Evolutionary conservation across 495 filamentous ascomycete species (phyloP).

Genomic region (Podospora appendiculata): DNA sequence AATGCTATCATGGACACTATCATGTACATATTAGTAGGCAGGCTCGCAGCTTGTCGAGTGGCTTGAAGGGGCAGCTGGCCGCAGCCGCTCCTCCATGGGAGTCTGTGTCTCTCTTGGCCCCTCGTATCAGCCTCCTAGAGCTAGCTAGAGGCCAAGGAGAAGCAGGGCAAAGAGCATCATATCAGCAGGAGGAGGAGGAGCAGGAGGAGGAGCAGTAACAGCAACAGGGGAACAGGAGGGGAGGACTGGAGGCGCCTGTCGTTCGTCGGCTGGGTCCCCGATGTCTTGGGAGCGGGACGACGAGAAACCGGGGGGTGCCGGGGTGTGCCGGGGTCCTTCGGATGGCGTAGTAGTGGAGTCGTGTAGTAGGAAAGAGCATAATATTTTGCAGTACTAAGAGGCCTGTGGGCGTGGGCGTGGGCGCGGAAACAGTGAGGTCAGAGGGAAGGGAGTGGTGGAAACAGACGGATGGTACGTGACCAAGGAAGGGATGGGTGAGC

Average conservation of each 20-base stretch:
- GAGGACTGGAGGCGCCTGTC: too few relatives aligned
- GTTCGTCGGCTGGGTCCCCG: conserved; percentile 16
- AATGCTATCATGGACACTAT: conserved; percentile 5
- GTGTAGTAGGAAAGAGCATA: conserved; percentile 1
- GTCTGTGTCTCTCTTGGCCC: too few relatives aligned
- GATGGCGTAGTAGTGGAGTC: conserved; percentile 8
- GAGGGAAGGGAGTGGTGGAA: conserved; percentile 12
- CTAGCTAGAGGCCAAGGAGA: too few relatives aligned
- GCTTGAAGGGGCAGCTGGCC: conserved; percentile 18
- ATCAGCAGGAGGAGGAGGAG: too few relatives aligned
- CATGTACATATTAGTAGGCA: not conserved
- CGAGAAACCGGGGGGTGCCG: conserved; percentile 8
- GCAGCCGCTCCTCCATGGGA: not conserved
- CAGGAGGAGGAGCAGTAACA: too few relatives aligned
- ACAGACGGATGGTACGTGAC: conserved; percentile 20
- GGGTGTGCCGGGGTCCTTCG: conserved; percentile 16
- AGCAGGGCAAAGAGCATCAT: too few relatives aligned
- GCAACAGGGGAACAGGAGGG: too few relatives aligned
- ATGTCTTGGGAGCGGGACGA: conserved; percentile 15
- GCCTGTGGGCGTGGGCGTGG: conserved; percentile 1
- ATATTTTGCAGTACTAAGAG: not conserved
- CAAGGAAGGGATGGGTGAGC: conserved; percentile 15
- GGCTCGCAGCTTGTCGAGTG: too few relatives aligned
- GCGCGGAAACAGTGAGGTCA: conserved; percentile 14
- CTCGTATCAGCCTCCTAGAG: too few relatives aligned